Base-by-base conservation (phyloP, 148 eudicot genomes). In the Chenopodium quinoa region DNA sequence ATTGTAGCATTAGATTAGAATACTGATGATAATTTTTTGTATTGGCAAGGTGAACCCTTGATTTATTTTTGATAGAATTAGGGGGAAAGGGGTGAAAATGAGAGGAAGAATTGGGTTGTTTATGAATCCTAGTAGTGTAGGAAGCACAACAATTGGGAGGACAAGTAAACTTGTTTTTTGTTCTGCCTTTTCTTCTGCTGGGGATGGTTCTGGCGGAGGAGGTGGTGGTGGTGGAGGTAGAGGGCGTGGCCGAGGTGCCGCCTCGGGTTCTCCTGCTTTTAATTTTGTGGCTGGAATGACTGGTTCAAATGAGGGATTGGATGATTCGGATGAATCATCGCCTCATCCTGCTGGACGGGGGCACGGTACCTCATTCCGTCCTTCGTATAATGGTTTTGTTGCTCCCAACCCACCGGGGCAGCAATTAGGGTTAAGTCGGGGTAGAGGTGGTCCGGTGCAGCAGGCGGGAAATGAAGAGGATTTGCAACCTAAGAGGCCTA, bases 231-330 rank as follows among this genome's bases (percentile, higher is more conserved):
- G 62, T 14, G 79, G 85, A n/a, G 89, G 87, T 40, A 72, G 89
- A 74, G 94, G 96, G 37, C 83, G 93, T 2, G 94, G 97, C 29
- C 83, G 88, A 1, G 88, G 91, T 50, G 54, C 54, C 71, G 70
- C 63, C 34, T 46, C 46, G 52, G 13, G 22, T 22, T 67, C 86
- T 11, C 66, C 88, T 74, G 75, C 20, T 29, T 78, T 63, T 54
- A 73, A 73, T 29, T 88, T 87, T 78, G 73, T 85, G 16, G 76
- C 75, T 58, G 76, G 80, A 60, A 47, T 74, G 4, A 29, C 86
- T 10, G 82, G 82, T 70, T 27, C 85, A 4, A 65, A 58, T 13
- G 82, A 78, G 11, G 44, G 17, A 14, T 56, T 17, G 62, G 62
- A 17, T 2, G 62, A 56, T 14, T 17, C 62, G 6, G 62, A 56